phyloP scores from a whole-genome alignment of 2,329 filamentous ascomycete species.

The Herpotrichia juniperi region DNA sequence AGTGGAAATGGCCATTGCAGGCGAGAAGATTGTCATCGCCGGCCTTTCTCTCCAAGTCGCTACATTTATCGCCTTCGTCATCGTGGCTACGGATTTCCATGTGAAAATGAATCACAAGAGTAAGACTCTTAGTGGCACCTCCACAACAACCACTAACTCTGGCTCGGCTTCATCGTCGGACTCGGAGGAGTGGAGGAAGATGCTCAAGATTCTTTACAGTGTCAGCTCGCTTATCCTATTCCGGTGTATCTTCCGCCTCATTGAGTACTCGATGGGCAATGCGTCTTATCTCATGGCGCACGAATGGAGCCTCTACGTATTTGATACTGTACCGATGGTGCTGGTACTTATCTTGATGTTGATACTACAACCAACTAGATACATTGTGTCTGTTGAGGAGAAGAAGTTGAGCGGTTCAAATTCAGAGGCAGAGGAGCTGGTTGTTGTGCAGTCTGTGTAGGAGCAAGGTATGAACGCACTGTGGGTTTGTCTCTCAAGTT shows the following conservation, averaged over 20 bases:
- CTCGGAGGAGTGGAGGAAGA: constrained; percentile 27
- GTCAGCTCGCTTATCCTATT: constrained; percentile 56
- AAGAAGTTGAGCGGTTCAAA: background rate
- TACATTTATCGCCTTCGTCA: constrained; percentile 39
- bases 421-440: background rate
- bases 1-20: constrained; percentile 34
- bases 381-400: constrained; percentile 12
- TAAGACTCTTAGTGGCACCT: background rate
- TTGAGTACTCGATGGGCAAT: constrained; percentile 58
- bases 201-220: constrained; percentile 51
- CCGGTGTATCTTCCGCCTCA: constrained; percentile 56
- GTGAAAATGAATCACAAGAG: constrained; percentile 28
- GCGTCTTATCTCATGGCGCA: constrained; percentile 52
- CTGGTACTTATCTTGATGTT: constrained; percentile 49
- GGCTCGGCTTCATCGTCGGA: too few relatives aligned
- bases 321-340: constrained; percentile 55
- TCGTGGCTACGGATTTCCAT: constrained; percentile 37
- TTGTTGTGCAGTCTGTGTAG: background rate
- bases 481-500: background rate
- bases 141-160: too few relatives aligned
- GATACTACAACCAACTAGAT: constrained; percentile 27
- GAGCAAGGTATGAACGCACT: too few relatives aligned
- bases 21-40: constrained; percentile 41
- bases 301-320: constrained; percentile 55
- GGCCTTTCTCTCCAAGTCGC: constrained; percentile 41